Conservation (phyloP, 257 asterid genomes). For the Capsicum chinense region DNA sequence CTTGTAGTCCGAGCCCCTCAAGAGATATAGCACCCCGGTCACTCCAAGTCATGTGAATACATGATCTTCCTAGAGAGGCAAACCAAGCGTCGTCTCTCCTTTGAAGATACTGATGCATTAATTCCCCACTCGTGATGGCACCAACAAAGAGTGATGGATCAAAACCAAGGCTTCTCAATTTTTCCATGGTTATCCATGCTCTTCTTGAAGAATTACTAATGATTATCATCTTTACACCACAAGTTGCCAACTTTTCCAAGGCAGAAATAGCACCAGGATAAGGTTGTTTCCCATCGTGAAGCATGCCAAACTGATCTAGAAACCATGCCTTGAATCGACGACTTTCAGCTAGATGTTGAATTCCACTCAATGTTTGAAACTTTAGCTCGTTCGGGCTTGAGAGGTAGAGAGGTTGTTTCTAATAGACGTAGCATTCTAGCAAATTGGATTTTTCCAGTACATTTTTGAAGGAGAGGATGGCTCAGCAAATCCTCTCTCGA, state of each 20-base stretch:
- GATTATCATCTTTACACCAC: conserved; percentile 86
- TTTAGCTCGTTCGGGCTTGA: background rate
- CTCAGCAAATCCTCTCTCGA: too few relatives aligned
- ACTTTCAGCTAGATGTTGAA: conserved; percentile 20
- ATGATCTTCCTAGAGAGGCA: conserved; percentile 74
- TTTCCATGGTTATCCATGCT: conserved; percentile 81
- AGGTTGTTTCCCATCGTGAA: conserved; percentile 93
- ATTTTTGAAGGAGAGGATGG: too few relatives aligned
- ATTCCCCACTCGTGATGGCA: conserved; percentile 95
- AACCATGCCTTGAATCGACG: conserved; percentile 73
- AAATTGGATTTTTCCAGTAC: too few relatives aligned
- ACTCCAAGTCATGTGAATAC: conserved; percentile 96
- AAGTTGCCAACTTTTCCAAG: conserved; percentile 78
- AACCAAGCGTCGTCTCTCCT: conserved; percentile 93
- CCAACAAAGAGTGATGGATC: conserved; percentile 83
- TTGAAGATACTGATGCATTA: conserved; percentile 82
- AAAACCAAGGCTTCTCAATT: conserved; percentile 80
- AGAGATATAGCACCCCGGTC: conserved; percentile 95
- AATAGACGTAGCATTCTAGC: too few relatives aligned
- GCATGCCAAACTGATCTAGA: conserved; percentile 94
- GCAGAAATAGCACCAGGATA: conserved; percentile 93
- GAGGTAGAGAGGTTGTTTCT: too few relatives aligned
- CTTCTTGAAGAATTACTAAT: conserved; percentile 96
- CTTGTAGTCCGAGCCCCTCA: conserved; percentile 89
- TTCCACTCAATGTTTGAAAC: conserved; percentile 6